Percentiles rank a stretch among this genome's conserved stretches.
These are phyloP conservation scores for Phoenix roebelenii DNA, from an alignment of 176 grass and related monocot genomes.

Conservation along the genomic window DNA sequence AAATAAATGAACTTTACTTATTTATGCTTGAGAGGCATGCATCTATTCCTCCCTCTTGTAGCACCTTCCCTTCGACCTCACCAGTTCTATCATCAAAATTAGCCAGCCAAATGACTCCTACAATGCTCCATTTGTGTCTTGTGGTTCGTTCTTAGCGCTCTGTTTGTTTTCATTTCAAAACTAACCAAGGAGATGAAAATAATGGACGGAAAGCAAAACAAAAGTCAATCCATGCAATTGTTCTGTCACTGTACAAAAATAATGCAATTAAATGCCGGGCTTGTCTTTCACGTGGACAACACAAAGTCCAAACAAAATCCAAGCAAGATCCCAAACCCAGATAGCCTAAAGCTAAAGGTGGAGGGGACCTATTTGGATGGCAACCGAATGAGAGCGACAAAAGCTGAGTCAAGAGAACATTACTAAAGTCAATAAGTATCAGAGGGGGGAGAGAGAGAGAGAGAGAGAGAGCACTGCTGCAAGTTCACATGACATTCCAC, in stretches of 20 bases:
- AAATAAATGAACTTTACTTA: no score
- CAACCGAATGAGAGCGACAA: slow-evolving; percentile 17
- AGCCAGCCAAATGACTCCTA: no score
- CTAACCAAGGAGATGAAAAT: no score
- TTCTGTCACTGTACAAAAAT: no score
- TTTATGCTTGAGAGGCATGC: no score
- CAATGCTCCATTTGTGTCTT: background rate
- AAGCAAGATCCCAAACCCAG: slow-evolving; percentile 24
- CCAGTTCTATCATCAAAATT: no score
- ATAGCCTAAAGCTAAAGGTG: slow-evolving; percentile 2
- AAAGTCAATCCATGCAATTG: no score
- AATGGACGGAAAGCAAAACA: no score
- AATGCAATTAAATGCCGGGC: background rate
- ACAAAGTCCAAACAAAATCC: slow-evolving; percentile 32
- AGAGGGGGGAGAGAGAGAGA: slow-evolving; percentile 1
- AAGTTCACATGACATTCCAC: slow-evolving; percentile 18
- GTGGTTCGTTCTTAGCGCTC: background rate
- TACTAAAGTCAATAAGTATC: background rate
- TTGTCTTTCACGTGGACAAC: slow-evolving; percentile 22
- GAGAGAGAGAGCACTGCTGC: background rate
- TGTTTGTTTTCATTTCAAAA: background rate
- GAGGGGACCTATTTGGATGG: slow-evolving; percentile 12
- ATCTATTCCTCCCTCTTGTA: no score
- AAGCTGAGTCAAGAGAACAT: background rate
- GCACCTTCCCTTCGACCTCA: no score